These are phyloP conservation scores for Prunus persica DNA, from an alignment of 306 rosid species.

Conservation along the genomic window Prunus_persica_NCBIv2 NC_034012.1:1814001-1814500, in stretches of 20 bases:
- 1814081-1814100: slow-evolving; percentile 9
- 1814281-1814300: background rate
- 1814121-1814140: slow-evolving; percentile 20
- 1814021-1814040: background rate
- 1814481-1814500: background rate
- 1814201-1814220: background rate
- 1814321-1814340: slow-evolving; percentile 30
- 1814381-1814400: slow-evolving; percentile 31
- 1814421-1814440: slow-evolving; percentile 23
- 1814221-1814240: background rate
- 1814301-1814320: background rate
- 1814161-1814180: slow-evolving; percentile 9
- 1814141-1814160: slow-evolving; percentile 17
- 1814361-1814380: slow-evolving; percentile 27
- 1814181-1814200: background rate
- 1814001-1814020: background rate
- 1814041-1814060: background rate
- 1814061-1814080: slow-evolving; percentile 22
- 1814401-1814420: slow-evolving; percentile 31
- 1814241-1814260: background rate
- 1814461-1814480: background rate
- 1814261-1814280: background rate
- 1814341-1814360: slow-evolving; percentile 28
- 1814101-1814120: slow-evolving; percentile 21
- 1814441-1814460: background rate